phyloP scores from a whole-genome alignment of 2,329 filamentous ascomycete species.

The Pseudonectria foliicola region DNA sequence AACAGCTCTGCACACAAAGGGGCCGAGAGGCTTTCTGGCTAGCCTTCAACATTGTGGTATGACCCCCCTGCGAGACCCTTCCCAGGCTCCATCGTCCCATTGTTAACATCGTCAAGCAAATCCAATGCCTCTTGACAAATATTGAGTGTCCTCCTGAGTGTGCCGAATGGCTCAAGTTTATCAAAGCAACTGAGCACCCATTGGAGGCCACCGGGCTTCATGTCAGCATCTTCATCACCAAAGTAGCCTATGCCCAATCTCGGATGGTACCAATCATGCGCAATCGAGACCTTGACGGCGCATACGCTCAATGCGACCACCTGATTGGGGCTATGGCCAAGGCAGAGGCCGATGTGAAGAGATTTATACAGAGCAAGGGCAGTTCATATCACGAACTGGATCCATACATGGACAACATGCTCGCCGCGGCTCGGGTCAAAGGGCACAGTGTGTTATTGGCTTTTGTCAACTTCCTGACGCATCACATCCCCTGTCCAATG shows the following conservation, averaged over 20 bases:
- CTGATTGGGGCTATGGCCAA: slow-evolving; percentile 19
- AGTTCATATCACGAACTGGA: slow-evolving; percentile 11
- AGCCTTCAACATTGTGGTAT: slow-evolving; percentile 31
- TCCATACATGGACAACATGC: slow-evolving; percentile 27
- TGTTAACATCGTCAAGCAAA: slow-evolving; percentile 26
- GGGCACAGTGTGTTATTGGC: slow-evolving; percentile 26
- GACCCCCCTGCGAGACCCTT: slow-evolving; percentile 6
- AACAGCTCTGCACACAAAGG: slow-evolving; percentile 14
- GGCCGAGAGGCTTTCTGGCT: slow-evolving; percentile 32
- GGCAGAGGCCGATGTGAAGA: slow-evolving; percentile 17
- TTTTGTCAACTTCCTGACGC: slow-evolving; percentile 29
- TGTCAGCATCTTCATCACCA: slow-evolving; percentile 22
- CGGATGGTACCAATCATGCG: slow-evolving; percentile 21
- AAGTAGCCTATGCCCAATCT: slow-evolving; percentile 21
- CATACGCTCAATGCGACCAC: slow-evolving; percentile 19
- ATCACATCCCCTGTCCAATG: slow-evolving; percentile 20
- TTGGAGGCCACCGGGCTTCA: slow-evolving; percentile 22
- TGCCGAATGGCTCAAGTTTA: slow-evolving; percentile 27
- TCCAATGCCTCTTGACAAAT: slow-evolving; percentile 27
- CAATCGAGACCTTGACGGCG: slow-evolving; percentile 20
- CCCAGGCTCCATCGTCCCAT: not conserved
- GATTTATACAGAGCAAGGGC: slow-evolving; percentile 9
- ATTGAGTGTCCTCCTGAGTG: slow-evolving; percentile 29
- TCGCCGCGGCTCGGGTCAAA: slow-evolving; percentile 27
- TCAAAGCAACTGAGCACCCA: slow-evolving; percentile 17